A percentile compares a stretch with the other conserved stretches of the same genome.
These are phyloP conservation scores for Boletellus emodensis DNA, from an alignment of 768 basidiomycete species.

Conservation along the genomic window DNA sequence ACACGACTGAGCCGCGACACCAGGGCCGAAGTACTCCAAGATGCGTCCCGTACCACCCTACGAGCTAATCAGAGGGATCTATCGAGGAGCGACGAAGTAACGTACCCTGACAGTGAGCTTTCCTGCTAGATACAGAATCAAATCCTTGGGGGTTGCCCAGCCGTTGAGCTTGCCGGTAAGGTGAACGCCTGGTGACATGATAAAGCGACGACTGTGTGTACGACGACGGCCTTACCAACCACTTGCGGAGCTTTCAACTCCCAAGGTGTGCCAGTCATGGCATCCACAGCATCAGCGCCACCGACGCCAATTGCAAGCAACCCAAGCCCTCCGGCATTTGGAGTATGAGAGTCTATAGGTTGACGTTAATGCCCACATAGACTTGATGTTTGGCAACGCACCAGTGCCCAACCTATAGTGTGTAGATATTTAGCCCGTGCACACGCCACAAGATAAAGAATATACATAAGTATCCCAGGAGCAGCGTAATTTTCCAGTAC, in stretches of 20 bases:
- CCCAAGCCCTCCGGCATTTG: constrained; percentile 96
- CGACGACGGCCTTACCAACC: constrained; percentile 48
- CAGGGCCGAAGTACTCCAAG: constrained; percentile 95
- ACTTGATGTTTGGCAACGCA: constrained; percentile 26
- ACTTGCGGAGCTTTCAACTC: constrained; percentile 90
- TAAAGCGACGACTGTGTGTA: background rate
- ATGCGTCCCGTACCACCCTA: constrained; percentile 96
- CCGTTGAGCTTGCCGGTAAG: constrained; percentile 82
- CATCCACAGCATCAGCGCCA: constrained; percentile 97
- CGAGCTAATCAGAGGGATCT: constrained; percentile 1
- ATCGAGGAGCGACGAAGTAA: constrained; percentile 4
- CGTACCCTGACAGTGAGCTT: constrained; percentile 87
- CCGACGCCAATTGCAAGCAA: constrained; percentile 98
- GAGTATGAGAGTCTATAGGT: constrained; percentile 87
- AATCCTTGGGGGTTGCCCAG: constrained; percentile 95
- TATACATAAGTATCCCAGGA: constrained; percentile 87
- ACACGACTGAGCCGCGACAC: constrained; percentile 84
- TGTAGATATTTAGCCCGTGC: constrained; percentile 1
- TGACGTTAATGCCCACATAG: constrained; percentile 1
- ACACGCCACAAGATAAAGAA: constrained; percentile 7
- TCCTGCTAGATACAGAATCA: constrained; percentile 92
- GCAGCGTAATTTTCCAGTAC: constrained; percentile 98
- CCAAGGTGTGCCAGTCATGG: constrained; percentile 98
- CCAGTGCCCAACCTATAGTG: constrained; percentile 73
- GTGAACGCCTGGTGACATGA: constrained; percentile 60